Evolutionary conservation across 371 early-diverging fungal genomes (phyloP), one percentile per base, ranked within the genome.

Genomic region (Mortierella sp.): DNA sequence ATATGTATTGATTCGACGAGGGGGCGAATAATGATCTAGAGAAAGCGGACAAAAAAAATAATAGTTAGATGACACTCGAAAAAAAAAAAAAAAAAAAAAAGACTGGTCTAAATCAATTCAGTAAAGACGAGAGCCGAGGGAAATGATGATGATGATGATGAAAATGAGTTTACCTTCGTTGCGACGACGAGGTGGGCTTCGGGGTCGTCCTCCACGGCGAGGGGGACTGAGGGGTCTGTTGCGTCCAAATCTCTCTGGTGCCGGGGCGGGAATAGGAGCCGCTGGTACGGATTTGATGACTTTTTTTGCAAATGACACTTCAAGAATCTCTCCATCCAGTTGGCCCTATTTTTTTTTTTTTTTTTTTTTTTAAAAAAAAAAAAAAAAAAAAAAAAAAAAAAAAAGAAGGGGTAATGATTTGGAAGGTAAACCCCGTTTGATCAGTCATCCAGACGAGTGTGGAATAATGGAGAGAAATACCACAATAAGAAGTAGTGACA

Each of bases 311-410:
- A 79, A 72, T 16, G 43, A 15, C 16, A 66, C 70, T 29, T 66
- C 62, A 1, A 79, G 60, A 23, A 79, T 59, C 52, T 86, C 83
- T 30, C 88, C 88, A 79, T 87, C 89, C 77, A 88, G 72, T 74
- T 88, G 88, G 52, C 87, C 89, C 83, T 86, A 62, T 28, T 5
- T 46, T 16, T 11, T 11, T 46, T 11, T 46, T 16, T 46, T 26
- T 57, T 26, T 44, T 30, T 62, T 12, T 53, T 25, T 29, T 19
- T 23, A 12, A 14, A 53, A 23, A 55, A 44, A 19, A n/a, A n/a
- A n/a, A n/a, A n/a, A n/a, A n/a, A n/a, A n/a, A n/a, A n/a, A n/a
- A n/a, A n/a, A n/a, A n/a, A n/a, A n/a, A n/a, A n/a, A n/a, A n/a
- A n/a, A n/a, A n/a, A n/a, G n/a, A n/a, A n/a, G n/a, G n/a, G n/a